phyloP scores from a whole-genome alignment of 148 eudicot species.

The Camellia granthamiana region DNA sequence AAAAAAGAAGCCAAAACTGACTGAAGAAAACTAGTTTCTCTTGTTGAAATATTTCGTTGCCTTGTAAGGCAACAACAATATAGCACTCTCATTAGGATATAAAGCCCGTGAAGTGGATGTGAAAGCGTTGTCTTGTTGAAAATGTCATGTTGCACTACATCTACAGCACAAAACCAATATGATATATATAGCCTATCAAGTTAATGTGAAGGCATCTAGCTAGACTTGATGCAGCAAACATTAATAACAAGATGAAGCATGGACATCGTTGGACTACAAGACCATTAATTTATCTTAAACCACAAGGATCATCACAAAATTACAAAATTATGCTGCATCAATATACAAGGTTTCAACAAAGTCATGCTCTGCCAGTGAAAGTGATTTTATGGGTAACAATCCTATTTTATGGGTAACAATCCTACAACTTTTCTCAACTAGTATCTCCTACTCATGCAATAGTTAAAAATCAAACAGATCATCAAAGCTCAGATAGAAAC shows the following conservation, averaged over 20 bases:
- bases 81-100: too few species aligned
- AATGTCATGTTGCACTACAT: too few species aligned
- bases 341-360: neutral
- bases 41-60: too few species aligned
- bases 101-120: too few species aligned
- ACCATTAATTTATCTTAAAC: neutral
- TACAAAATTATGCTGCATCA: neutral
- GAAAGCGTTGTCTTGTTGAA: too few species aligned
- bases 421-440: neutral
- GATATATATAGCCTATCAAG: too few species aligned
- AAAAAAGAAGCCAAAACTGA: too few species aligned
- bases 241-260: neutral
- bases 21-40: too few species aligned
- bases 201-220: too few species aligned
- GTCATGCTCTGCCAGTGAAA: neutral
- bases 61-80: too few species aligned
- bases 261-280: neutral
- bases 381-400: neutral
- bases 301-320: neutral
- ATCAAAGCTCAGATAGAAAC: neutral
- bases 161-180: too few species aligned
- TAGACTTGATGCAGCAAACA: neutral
- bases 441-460: neutral
- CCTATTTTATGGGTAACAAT: neutral
- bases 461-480: neutral